Conservation (phyloP, 257 asterid genomes). For the Solanum piurae region DNA sequence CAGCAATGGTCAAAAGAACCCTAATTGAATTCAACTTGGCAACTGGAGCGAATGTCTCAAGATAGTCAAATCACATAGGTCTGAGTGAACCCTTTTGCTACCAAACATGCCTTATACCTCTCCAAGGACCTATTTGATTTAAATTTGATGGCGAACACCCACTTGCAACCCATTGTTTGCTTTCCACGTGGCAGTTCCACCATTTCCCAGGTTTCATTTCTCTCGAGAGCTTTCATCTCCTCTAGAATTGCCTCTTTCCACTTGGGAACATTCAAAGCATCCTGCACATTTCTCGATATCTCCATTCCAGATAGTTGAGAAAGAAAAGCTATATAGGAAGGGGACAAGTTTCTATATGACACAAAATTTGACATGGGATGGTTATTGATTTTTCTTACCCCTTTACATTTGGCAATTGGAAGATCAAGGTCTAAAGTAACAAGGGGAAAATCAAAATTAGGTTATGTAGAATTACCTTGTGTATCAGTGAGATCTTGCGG, state of each 20-base stretch:
- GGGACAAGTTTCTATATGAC: not conserved
- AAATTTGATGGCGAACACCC: not conserved
- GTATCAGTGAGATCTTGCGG: not conserved
- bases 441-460: not conserved
- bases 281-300: not conserved
- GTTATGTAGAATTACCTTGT: not conserved
- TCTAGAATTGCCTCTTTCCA: not conserved
- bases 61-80: not conserved
- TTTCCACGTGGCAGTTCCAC: not conserved
- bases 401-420: not conserved
- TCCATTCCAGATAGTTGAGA: not conserved
- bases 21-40: not conserved
- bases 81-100: not conserved
- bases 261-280: not conserved
- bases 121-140: not conserved
- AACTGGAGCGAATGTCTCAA: not conserved
- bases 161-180: not conserved
- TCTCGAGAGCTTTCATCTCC: not conserved
- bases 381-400: not conserved
- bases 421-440: not conserved
- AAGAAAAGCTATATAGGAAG: not conserved
- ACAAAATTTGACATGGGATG: not conserved
- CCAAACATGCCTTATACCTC: not conserved
- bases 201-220: not conserved
- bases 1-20: not conserved